phyloP scores from a whole-genome alignment of 1,284 basidiomycete genomes.

The Anthracocystis walkeri region DNA sequence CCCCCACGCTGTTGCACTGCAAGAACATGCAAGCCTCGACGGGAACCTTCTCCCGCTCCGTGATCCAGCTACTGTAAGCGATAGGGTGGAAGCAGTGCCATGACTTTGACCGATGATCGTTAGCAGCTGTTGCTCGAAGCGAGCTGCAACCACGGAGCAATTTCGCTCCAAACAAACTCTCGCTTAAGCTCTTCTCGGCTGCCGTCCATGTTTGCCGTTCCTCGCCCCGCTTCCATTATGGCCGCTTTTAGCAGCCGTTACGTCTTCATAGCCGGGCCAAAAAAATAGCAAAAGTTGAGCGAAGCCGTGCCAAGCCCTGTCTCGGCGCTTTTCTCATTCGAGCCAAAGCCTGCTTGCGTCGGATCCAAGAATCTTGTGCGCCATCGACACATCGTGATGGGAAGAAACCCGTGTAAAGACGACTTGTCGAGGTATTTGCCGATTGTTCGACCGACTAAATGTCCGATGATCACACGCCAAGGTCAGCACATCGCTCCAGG shows the following conservation, averaged over 20 bases:
- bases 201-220: not conserved
- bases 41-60: not conserved
- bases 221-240: not conserved
- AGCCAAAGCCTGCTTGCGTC: not conserved
- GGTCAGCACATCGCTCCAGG: too few species aligned
- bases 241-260: not conserved
- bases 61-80: too few species aligned
- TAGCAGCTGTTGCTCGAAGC: conserved; percentile 3
- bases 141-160: conserved; percentile 47
- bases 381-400: not conserved
- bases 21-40: not conserved
- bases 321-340: conserved; percentile 8
- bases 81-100: not conserved
- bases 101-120: not conserved
- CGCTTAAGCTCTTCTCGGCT: conserved; percentile 26
- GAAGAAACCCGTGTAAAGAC: too few species aligned
- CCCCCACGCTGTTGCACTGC: not conserved
- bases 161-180: conserved; percentile 31
- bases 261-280: conserved; percentile 1
- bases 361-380: not conserved
- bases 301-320: conserved; percentile 13
- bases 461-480: too few species aligned
- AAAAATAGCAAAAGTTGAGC: not conserved
- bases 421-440: too few species aligned
- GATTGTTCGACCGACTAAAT: too few species aligned